phyloP scores from a whole-genome alignment of 1,284 basidiomycete genomes.

The Kwoniella shivajii region DNA sequence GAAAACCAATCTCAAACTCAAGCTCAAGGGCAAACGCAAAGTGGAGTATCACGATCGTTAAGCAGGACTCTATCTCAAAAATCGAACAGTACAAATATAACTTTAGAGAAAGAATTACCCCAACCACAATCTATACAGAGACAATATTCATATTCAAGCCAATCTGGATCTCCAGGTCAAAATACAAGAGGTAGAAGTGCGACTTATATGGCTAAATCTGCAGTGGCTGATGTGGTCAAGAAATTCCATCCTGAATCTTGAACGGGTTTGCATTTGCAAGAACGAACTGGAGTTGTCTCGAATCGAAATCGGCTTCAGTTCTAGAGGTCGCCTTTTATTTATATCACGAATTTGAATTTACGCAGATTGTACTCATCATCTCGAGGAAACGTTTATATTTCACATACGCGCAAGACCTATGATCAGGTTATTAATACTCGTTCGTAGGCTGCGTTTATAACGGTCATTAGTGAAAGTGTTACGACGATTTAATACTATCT shows the following conservation, averaged over 20 bases:
- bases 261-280: no score
- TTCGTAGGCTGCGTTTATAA: no score
- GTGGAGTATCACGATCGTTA: no score
- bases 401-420: no score
- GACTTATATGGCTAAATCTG: slow-evolving; percentile 51
- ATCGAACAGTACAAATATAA: background rate
- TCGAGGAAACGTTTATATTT: no score
- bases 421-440: no score
- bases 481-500: no score
- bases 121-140: background rate
- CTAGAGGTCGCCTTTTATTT: no score
- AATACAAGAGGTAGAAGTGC: slow-evolving; percentile 37
- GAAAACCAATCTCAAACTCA: background rate
- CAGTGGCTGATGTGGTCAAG: slow-evolving; percentile 50
- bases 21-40: background rate
- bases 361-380: no score
- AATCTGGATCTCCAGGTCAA: background rate
- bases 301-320: no score
- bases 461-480: no score
- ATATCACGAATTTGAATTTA: background rate
- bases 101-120: background rate
- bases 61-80: background rate
- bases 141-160: background rate
- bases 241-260: slow-evolving; percentile 34
- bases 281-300: no score